A percentile compares a stretch with the other conserved stretches of the same genome.
phyloP scores from a whole-genome alignment of 1,139 yeast genomes.

The Geotrichum aggregatum region DNA sequence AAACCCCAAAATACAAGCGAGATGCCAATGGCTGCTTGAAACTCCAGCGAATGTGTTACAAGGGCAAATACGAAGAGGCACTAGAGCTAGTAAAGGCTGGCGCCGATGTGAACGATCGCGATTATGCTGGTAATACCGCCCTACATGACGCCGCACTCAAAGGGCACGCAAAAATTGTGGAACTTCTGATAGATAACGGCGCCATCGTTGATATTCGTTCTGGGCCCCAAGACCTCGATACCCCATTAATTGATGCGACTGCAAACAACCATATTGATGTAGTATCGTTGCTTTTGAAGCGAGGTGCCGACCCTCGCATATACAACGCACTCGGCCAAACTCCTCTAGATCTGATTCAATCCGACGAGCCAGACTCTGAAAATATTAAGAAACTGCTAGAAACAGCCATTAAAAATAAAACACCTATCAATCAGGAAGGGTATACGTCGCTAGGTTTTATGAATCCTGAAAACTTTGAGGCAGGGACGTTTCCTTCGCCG shows the following conservation, averaged over 20 bases:
- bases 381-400: conserved; percentile 34
- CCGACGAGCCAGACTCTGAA: conserved; percentile 31
- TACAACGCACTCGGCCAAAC: conserved; percentile 74
- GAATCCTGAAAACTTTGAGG: conserved; percentile 26
- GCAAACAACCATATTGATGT: conserved; percentile 72
- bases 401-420: conserved; percentile 33
- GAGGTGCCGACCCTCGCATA: conserved; percentile 82
- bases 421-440: conserved; percentile 27
- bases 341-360: conserved; percentile 57
- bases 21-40: conserved; percentile 82
- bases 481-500: conserved; percentile 32
- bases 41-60: conserved; percentile 78
- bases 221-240: conserved; percentile 76
- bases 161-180: conserved; percentile 47
- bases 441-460: conserved; percentile 18
- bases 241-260: conserved; percentile 88
- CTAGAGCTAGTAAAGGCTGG: conserved; percentile 53
- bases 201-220: conserved; percentile 68
- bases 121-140: conserved; percentile 87
- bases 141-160: conserved; percentile 86
- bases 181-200: conserved; percentile 36
- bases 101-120: conserved; percentile 76
- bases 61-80: conserved; percentile 65
- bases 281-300: conserved; percentile 55
- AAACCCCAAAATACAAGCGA: conserved; percentile 34